These are phyloP conservation scores for Arachis monticola DNA, from an alignment of 331 rosid species.

Conservation along the genomic window DNA sequence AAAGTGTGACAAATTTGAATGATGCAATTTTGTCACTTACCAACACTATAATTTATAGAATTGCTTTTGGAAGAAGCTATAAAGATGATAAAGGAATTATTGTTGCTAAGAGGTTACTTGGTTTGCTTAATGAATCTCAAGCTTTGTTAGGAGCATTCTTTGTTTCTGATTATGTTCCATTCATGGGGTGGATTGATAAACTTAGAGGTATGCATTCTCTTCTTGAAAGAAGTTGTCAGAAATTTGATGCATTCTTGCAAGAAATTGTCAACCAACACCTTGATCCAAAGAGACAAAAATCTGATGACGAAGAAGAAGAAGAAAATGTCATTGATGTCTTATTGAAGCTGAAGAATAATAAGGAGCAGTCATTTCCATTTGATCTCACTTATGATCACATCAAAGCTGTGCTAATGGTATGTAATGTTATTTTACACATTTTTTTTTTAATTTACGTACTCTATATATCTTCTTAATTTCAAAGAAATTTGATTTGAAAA, in stretches of 20 bases:
- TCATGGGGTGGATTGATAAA: constrained; percentile 13
- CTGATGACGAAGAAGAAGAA: not conserved
- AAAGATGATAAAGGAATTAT: constrained; percentile 20
- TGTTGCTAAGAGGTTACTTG: constrained; percentile 13
- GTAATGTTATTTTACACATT: not conserved
- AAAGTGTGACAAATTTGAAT: constrained; percentile 8
- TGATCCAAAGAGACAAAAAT: not conserved
- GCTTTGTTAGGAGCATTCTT: not conserved
- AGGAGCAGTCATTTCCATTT: not conserved
- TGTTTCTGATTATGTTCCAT: constrained; percentile 27
- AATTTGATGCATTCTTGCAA: constrained; percentile 7
- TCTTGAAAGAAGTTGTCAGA: not conserved
- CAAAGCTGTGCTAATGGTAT: constrained; percentile 10
- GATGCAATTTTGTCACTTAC: not conserved
- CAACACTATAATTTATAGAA: not conserved
- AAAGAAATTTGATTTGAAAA: too few species aligned
- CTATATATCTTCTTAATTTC: too few species aligned
- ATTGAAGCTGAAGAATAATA: not conserved
- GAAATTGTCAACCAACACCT: constrained; percentile 30
- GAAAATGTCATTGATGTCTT: constrained; percentile 10
- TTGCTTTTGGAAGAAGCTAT: constrained; percentile 21
- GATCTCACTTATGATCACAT: constrained; percentile 25
- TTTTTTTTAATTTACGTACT: not conserved
- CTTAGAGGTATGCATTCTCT: not conserved
- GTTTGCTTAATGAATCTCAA: not conserved